Conservation (phyloP, 305 asterid genomes). For the Lippia alba region DNA sequence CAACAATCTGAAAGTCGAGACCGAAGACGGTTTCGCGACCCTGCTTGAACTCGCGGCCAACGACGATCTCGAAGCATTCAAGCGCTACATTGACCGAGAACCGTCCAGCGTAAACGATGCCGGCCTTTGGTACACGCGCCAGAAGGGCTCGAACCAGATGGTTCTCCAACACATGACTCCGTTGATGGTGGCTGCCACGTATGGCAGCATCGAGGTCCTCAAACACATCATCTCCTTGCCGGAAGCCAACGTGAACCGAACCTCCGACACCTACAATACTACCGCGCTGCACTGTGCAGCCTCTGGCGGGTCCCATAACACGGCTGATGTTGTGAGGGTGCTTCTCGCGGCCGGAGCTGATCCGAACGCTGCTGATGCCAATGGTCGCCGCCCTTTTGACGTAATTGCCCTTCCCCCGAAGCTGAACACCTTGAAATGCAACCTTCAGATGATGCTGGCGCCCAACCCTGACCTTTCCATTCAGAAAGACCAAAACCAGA, state of each 20-base stretch:
- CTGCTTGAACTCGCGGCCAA: constrained; percentile 83
- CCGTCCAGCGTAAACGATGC: constrained; percentile 57
- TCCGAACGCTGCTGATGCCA: constrained; percentile 58
- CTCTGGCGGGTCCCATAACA: constrained; percentile 65
- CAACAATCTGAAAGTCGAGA: constrained; percentile 54
- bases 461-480: constrained; percentile 30
- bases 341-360: constrained; percentile 82
- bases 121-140: constrained; percentile 83
- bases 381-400: constrained; percentile 66
- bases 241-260: constrained; percentile 65
- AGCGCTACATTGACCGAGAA: constrained; percentile 40
- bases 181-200: constrained; percentile 81
- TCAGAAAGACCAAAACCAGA: constrained; percentile 42
- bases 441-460: constrained; percentile 64
- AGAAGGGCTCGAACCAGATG: constrained; percentile 76
- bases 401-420: constrained; percentile 57
- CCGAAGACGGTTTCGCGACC: constrained; percentile 57
- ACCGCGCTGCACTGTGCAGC: constrained; percentile 93
- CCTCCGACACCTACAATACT: constrained; percentile 60
- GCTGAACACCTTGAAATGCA: constrained; percentile 39
- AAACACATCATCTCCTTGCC: constrained; percentile 62
- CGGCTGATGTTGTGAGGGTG: constrained; percentile 54
- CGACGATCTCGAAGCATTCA: constrained; percentile 63
- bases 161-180: constrained; percentile 81
- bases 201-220: constrained; percentile 75